Conservation (phyloP, 2,329 filamentous ascomycete genomes). For the Colletotrichum australisinense region DNA sequence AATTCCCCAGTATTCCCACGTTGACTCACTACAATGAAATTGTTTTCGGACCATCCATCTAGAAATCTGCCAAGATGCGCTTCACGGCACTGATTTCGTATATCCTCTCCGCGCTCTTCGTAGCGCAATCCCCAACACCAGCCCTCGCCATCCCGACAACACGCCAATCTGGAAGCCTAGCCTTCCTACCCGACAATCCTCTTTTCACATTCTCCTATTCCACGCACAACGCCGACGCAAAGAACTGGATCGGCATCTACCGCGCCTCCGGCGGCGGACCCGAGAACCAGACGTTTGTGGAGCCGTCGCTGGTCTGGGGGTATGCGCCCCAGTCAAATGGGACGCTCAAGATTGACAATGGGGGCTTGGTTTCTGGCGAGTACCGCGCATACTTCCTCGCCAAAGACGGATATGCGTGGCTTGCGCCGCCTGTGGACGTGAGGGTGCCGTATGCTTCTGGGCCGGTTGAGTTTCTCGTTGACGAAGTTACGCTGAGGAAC, state of each 20-base stretch:
- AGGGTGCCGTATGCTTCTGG: slow-evolving; percentile 33
- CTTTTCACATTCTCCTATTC: slow-evolving; percentile 50
- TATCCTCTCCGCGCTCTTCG: not conserved
- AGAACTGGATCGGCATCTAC: slow-evolving; percentile 54
- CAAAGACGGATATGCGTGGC: slow-evolving; percentile 48
- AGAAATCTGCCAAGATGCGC: not conserved
- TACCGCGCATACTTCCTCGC: slow-evolving; percentile 52
- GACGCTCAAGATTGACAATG: slow-evolving; percentile 40
- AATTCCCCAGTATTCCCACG: not conserved
- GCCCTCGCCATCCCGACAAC: not conserved
- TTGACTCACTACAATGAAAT: not conserved
- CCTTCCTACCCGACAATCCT: not conserved
- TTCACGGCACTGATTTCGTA: accelerated
- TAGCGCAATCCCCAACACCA: not conserved
- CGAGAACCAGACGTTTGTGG: slow-evolving; percentile 43
- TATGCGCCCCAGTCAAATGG: slow-evolving; percentile 45
- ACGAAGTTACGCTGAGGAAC: slow-evolving; percentile 47
- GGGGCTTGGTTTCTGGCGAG: slow-evolving; percentile 42
- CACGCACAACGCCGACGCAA: slow-evolving; percentile 40
- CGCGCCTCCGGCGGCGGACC: slow-evolving; percentile 47
- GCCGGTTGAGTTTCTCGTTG: slow-evolving; percentile 43
- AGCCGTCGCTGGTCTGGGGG: slow-evolving; percentile 46
- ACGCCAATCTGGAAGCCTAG: not conserved
- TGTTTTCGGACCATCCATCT: not conserved
- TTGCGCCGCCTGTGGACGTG: slow-evolving; percentile 48